Conservation (phyloP, 345 rosid genomes). For the Aurinia saxatilis region DNA sequence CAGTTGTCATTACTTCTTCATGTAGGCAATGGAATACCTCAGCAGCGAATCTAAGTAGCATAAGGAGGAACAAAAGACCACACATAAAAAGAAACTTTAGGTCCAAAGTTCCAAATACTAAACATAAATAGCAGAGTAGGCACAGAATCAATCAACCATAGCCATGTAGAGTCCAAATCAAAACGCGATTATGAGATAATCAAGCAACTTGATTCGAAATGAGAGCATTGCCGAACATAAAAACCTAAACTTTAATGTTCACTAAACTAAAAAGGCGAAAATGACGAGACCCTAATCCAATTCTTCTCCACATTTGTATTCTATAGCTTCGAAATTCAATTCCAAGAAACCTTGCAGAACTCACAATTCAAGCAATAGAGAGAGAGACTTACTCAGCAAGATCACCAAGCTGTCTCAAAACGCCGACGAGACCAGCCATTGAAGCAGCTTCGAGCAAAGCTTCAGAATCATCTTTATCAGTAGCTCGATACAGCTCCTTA, state of each 20-base stretch:
- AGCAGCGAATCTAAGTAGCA: constrained; percentile 67
- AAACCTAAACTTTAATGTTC: neutral
- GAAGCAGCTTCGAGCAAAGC: constrained; percentile 78
- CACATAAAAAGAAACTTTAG: no score
- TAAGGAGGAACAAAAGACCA: neutral
- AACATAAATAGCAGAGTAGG: neutral
- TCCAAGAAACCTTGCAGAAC: no score
- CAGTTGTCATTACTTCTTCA: constrained; percentile 66
- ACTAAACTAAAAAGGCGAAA: neutral
- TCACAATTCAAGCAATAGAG: neutral
- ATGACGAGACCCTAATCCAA: neutral
- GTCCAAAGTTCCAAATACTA: no score
- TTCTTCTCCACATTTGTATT: no score
- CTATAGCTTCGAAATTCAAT: neutral
- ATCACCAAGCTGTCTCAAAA: constrained; percentile 98
- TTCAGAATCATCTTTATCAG: constrained; percentile 78
- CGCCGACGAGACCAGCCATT: constrained; percentile 94
- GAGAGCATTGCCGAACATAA: neutral
- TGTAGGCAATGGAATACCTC: constrained; percentile 84
- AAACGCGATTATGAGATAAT: neutral
- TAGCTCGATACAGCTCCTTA: constrained; percentile 63
- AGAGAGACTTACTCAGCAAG: constrained; percentile 66
- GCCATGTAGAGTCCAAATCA: neutral
- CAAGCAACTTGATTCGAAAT: neutral
- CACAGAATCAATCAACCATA: neutral